Evolutionary conservation across 2,329 filamentous ascomycete species (phyloP), one percentile per base, ranked within the genome.

Genomic region (Exophiala calicioides): DNA sequence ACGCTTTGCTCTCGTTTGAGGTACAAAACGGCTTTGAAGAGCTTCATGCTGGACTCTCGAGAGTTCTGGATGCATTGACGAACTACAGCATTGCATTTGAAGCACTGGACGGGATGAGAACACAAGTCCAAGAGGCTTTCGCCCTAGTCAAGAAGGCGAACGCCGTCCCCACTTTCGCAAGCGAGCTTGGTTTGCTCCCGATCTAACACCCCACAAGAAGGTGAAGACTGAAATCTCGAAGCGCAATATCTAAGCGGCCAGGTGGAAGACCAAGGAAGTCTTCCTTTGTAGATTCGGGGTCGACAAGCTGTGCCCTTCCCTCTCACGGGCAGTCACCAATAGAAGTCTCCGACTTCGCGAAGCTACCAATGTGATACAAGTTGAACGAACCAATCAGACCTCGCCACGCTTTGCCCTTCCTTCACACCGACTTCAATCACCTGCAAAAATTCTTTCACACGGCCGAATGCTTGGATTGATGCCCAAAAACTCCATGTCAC

Each of bases 331-430:
- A 36, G 24, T 38, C 3, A 4, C 35, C 18, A 29, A 15, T 29
- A 4, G 2, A 2, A 6, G 2, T 16, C 19, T 26, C 12, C 21
- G 26, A 26, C 35, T 15, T 16, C 23, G 35, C 35, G n/a, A 23
- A 29, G n/a, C 20, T 37, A 18, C 13, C 18, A 21, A 26, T 41
- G 31, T 23, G 36, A 33, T 23, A 21, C 23, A 26, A 16, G 16
- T 38, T 30, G 38, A 45, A 41, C 40, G 35, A 32, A 32, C 53
- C 50, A 56, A 56, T 56, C 53, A 56, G 27, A 19, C 19, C 7
- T 19, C 35, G 53, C 50, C 53, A 56, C 53, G 50, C 48, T 30
- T 30, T 44, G 44, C 27, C 41, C 38, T 39, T 33, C 31, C 19
- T 26, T 15, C 34, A 49, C 52, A 55, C 52, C 47, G 52, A 55